Base-by-base conservation (phyloP, 1,284 basidiomycete genomes). In the Pseudozyma tsukubaensis region DNA sequence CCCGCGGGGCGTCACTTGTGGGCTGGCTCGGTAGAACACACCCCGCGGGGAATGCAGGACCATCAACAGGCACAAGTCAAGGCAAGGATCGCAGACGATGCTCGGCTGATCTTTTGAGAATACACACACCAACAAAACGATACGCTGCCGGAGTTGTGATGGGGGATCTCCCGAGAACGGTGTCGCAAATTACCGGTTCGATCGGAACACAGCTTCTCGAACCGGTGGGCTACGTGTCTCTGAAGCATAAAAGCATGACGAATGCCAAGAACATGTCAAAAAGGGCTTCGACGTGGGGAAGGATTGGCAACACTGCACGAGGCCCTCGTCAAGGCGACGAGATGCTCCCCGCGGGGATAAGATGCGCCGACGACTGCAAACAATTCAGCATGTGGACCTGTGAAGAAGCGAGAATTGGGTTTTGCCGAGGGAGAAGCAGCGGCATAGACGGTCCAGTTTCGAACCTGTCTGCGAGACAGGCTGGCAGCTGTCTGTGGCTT, bases 21-120 rank as follows among this genome's bases (percentile, higher is more conserved):
- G 8, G 6, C 12, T 47, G 18, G 35, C 19, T 18, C 19, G 36
- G 35, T 14, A n/a, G 21, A 37, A 18, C 35, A 6, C 50, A 35
- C 54, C 54, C 54, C 47, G 54, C 54, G 54, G 54, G 54, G 54
- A 37, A 57, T 34, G 45, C 36, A 48, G 37, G 14, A 35, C 13
- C 9, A 39, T 29, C 9, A 39, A 2, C 11, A 21, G 43, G 32
- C 29, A 14, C 16, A n/a, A 10, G 36, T 24, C 18, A 47, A 18
- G 35, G 53, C 53, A 56, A 24, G 43, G 18, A 42, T n/a, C 14
- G 7, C 16, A 47, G 35, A 35, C 19, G 18, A 36, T 35, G 48
- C 45, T 29, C 13, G 35, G 37, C n/a, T 51, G 6, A 19, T 34
- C 10, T 16, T n/a, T 4, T 18, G 43, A 11, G 42, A 43, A 18